Evolutionary conservation across 2,329 filamentous ascomycete genomes (phyloP).

Genomic region (Diaporthe sp.): DNA sequence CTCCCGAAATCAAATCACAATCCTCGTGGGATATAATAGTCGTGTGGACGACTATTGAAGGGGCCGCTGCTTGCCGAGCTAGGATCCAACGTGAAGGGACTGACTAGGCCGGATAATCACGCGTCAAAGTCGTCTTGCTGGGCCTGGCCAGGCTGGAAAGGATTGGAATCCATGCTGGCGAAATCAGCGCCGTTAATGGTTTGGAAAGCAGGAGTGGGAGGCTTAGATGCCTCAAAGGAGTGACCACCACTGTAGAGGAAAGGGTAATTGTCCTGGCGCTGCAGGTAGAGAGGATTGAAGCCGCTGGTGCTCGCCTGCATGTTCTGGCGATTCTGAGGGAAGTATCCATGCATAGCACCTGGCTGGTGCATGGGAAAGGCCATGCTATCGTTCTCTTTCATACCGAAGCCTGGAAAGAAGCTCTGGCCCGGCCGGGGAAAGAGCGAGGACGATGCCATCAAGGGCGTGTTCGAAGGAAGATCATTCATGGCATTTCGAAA

Average conservation of each 20-base stretch:
- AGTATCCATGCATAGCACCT: slow-evolving; percentile 18
- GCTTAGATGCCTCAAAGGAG: slow-evolving; percentile 32
- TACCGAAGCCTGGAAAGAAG: slow-evolving; percentile 21
- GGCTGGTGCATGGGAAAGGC: slow-evolving; percentile 38
- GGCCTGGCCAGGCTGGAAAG: slow-evolving; percentile 35
- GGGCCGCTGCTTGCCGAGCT: background rate
- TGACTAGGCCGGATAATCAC: background rate
- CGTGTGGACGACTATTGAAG: background rate
- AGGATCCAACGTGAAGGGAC: background rate
- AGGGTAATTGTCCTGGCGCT: slow-evolving; percentile 48
- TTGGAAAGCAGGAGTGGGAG: slow-evolving; percentile 26
- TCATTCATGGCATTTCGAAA: slow-evolving; percentile 37
- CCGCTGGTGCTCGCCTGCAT: slow-evolving; percentile 43
- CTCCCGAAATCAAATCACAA: background rate
- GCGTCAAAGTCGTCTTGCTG: slow-evolving; percentile 32
- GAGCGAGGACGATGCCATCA: slow-evolving; percentile 34
- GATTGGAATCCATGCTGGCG: slow-evolving; percentile 20
- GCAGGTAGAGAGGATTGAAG: slow-evolving; percentile 53
- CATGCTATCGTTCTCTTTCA: slow-evolving; percentile 47
- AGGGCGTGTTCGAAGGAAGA: slow-evolving; percentile 40
- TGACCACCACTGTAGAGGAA: slow-evolving; percentile 17
- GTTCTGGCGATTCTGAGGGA: slow-evolving; percentile 31
- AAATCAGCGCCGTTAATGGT: slow-evolving; percentile 21
- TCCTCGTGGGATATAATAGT: background rate
- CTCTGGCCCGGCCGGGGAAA: slow-evolving; percentile 6